Conservation (phyloP, 352 stramenopile genomes). For the Phytophthora uliginosa region DNA sequence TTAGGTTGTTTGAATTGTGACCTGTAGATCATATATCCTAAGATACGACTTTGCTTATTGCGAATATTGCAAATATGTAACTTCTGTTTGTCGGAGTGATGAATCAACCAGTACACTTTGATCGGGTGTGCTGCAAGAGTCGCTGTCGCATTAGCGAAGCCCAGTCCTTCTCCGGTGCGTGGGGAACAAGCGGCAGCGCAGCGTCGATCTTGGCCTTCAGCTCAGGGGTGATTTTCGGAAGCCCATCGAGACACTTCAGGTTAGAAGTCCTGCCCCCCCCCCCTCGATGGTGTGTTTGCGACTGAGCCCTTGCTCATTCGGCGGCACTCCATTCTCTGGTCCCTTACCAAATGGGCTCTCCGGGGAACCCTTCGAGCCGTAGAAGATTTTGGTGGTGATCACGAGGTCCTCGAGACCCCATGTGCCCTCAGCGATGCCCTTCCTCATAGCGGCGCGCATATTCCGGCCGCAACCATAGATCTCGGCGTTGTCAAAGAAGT, state of each 20-base stretch:
- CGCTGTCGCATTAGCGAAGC: neutral
- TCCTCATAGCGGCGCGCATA: slow-evolving; percentile 41
- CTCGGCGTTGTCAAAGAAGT: slow-evolving; percentile 6
- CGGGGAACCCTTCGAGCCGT: slow-evolving; percentile 13
- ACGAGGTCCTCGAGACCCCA: slow-evolving; percentile 33
- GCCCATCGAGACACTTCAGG: slow-evolving; percentile 49
- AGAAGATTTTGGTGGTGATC: slow-evolving; percentile 23
- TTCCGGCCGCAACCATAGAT: slow-evolving; percentile 23
- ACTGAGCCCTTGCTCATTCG: slow-evolving; percentile 44
- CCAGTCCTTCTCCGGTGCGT: slow-evolving; percentile 3
- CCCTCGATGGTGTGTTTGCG: slow-evolving; percentile 65
- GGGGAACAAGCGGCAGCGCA: slow-evolving; percentile 23
- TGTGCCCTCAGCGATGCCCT: slow-evolving; percentile 31
- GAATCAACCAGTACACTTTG: no score
- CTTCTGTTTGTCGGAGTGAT: no score
- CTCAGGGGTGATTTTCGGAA: slow-evolving; percentile 56
- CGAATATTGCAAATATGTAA: no score
- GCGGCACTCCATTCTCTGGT: neutral
- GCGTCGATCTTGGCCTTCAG: slow-evolving; percentile 61
- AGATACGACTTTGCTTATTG: no score
- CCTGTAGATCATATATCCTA: no score
- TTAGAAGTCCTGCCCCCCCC: slow-evolving; percentile 63
- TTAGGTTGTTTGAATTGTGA: no score
- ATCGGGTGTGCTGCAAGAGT: neutral
- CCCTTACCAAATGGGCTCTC: no score